phyloP scores from a whole-genome alignment of 2,329 filamentous ascomycete species.

The Fusarium subglutinans region DNA sequence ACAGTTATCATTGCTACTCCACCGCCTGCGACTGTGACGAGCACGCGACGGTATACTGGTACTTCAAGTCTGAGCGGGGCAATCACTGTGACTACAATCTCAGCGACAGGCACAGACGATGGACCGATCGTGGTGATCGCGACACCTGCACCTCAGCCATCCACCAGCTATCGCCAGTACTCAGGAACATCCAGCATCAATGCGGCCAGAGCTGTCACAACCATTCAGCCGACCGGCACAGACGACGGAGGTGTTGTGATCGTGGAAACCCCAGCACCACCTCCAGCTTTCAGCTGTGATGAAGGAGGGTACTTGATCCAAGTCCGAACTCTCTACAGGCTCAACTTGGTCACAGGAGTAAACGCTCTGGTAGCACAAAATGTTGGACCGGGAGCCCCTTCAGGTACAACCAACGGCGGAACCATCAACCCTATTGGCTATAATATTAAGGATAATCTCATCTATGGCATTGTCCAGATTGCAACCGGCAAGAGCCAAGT shows the following conservation, averaged over 20 bases:
- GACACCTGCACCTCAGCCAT: not conserved
- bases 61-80: not conserved
- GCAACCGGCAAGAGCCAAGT: not conserved
- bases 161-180: not conserved
- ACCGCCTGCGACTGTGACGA: not conserved
- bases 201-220: not conserved
- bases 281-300: conserved; percentile 11
- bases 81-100: not conserved
- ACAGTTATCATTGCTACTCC: not conserved
- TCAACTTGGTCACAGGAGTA: not conserved
- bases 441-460: conserved; percentile 3
- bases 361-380: not conserved
- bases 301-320: conserved; percentile 22
- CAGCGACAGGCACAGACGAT: not conserved
- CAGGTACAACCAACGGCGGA: not conserved
- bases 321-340: not conserved
- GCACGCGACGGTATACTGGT: not conserved
- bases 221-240: not conserved
- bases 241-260: not conserved
- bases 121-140: not conserved
- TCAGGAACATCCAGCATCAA: not conserved
- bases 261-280: conserved; percentile 3
- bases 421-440: conserved; percentile 4
- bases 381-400: not conserved
- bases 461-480: conserved; percentile 14